Base-by-base conservation (phyloP, 2,329 filamentous ascomycete species). In the Scedosporium aurantiacum region DNA sequence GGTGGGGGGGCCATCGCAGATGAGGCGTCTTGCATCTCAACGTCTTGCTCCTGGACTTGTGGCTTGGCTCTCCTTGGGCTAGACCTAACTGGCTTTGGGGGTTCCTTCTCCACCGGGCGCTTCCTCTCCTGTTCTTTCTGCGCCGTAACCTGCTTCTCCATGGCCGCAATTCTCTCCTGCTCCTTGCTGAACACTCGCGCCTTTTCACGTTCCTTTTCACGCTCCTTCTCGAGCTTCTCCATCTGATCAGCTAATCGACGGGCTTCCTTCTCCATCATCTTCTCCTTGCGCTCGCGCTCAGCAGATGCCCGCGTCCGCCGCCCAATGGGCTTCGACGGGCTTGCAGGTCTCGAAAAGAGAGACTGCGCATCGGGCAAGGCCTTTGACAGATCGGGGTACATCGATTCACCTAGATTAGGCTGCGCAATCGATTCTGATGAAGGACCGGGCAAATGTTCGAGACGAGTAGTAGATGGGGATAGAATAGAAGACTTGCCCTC, bases 181-280 rank as follows among this genome's bases (percentile, higher is more conserved):
- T 85, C 82, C 65, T 82, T 75, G 68, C 76, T 83, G 64, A 82
- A 83, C 2, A 81, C 74, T 16, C 78, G 77, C 5, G 83, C 88
- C 69, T 88, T 89, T 66, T 87, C 83, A 5, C 86, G 79, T 69
- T 90, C 87, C 71, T 88, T 87, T 66, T 86, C 82, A 7, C 87
- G 82, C 52, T 81, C 83, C 67, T 86, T 88, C 65, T 88, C 85
- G 2, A 89, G 75, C 68, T 84, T 86, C 23, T 77, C 77, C 69
- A 82, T 78, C 66, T 85, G 82, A 58, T 86, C 84, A 16, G 79
- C 81, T 66, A 83, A 77, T 25, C 79, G 80, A 65, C 82, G 81
- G 54, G 83, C 79, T 65, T 89, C 85, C 68, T 84, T 88, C 5
- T 88, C 83, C 45, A 80, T 82, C 41, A 84, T 82, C 68, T 85